Conservation (phyloP, 257 asterid genomes). For the Gentiana dahurica region DNA sequence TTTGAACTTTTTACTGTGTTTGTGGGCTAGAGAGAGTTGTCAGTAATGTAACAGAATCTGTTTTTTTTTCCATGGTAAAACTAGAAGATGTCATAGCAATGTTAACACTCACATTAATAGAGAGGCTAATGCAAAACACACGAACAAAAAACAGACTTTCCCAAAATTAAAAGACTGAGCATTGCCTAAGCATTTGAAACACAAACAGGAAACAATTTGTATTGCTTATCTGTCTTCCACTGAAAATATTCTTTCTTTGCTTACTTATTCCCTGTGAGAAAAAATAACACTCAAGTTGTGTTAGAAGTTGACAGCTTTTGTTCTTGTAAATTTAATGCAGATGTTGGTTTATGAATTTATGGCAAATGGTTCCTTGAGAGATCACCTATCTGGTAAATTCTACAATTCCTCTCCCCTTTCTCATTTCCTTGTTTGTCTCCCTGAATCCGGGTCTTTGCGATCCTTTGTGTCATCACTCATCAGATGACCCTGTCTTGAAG, state of each 20-base stretch:
- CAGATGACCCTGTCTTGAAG: neutral
- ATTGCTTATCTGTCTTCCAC: neutral
- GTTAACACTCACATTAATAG: neutral
- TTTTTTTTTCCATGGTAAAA: too few species aligned
- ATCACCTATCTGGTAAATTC: conserved; percentile 68
- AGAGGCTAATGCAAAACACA: neutral
- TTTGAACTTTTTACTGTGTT: neutral
- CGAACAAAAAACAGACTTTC: neutral
- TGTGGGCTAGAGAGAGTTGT: too few species aligned
- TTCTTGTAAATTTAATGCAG: conserved; percentile 41
- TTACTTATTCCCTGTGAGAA: neutral
- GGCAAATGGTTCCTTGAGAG: conserved; percentile 84
- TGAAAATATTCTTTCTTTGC: neutral
- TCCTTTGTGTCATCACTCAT: neutral
- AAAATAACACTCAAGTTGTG: neutral
- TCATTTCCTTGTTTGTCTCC: neutral
- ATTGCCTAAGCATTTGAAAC: neutral
- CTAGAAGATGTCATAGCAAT: neutral
- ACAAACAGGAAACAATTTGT: neutral
- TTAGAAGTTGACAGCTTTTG: conserved; percentile 5
- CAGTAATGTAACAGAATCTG: too few species aligned
- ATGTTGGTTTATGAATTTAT: conserved; percentile 91
- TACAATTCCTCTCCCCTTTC: conserved; percentile 2
- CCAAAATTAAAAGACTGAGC: neutral
- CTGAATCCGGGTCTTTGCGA: neutral